phyloP scores from a whole-genome alignment of 2,329 filamentous ascomycete genomes.

The Clarireedia sp. region DNA sequence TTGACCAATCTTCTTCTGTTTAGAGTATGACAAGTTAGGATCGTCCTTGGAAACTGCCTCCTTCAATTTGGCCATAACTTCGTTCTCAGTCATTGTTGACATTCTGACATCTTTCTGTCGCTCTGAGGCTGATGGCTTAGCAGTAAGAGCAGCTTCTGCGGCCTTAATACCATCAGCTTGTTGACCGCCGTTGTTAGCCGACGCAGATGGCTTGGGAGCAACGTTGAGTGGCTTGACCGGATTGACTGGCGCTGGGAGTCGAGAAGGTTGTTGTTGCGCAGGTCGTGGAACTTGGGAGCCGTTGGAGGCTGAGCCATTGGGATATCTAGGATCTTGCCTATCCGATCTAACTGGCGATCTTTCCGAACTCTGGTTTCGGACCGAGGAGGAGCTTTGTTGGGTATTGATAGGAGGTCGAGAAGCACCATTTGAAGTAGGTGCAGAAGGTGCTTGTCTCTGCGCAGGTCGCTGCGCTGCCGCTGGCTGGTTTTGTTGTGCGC shows the following conservation, averaged over 20 bases:
- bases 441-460: conserved; percentile 74
- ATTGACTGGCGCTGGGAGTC: conserved; percentile 45
- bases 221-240: conserved; percentile 73
- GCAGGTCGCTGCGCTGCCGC: conserved; percentile 44
- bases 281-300: conserved; percentile 32
- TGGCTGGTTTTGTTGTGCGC: conserved; percentile 36
- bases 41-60: conserved; percentile 95
- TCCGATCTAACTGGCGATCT: conserved; percentile 29
- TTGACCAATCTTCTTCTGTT: conserved; percentile 99
- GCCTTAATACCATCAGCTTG: conserved; percentile 70
- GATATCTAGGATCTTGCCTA: conserved; percentile 26
- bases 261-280: conserved; percentile 40
- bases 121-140: conserved; percentile 65
- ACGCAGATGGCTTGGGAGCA: conserved; percentile 52
- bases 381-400: conserved; percentile 43
- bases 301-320: conserved; percentile 40
- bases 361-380: conserved; percentile 24
- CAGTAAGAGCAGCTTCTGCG: conserved; percentile 79
- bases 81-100: conserved; percentile 95
- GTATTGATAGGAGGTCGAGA: conserved; percentile 40
- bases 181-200: conserved; percentile 31
- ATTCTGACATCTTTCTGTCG: conserved; percentile 91
- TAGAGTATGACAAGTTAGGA: conserved; percentile 90
- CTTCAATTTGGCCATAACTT: conserved; percentile 93
- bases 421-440: conserved; percentile 42